Evolutionary conservation across 2,329 filamentous ascomycete species (phyloP), one percentile per base, ranked within the genome.

Genomic region (Elsinoe ampelina): DNA sequence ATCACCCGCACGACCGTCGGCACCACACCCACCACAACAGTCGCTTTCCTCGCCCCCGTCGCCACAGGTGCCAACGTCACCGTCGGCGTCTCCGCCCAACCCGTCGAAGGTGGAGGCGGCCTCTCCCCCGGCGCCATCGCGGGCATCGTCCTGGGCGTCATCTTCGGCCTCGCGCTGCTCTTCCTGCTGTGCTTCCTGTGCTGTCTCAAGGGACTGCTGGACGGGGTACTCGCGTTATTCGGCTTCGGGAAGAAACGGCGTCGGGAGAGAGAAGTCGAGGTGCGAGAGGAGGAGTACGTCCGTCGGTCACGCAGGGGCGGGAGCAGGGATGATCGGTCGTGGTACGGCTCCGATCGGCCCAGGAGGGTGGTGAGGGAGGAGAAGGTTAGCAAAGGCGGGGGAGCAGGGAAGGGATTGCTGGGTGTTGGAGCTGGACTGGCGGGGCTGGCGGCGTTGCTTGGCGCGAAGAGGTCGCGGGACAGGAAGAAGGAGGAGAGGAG

Each of bases 41-140:
- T 73, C 4, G 71, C 77, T 3, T 81, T 80, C 65, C 63, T 71
- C 41, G 73, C 78, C 0, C 75, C 77, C 39, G 78, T 80, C n/a
- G 74, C 78, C 3, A 79, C 79, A 5, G 78, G 76, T 45, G 76
- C 75, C 50, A 64, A 73, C 70, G 64, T 71, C 38, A 73, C 68
- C 13, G 68, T 73, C 34, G 66, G 69, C 20, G 64, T 68, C 12
- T 59, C 66, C 22, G 61, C 61, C 1, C 47, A 59, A 10, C 57
- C 38, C 45, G 15, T 12, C 20, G 19, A n/a, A 17, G 63, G 63
- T 30, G 63, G 62, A 10, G 64, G 68, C 56, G 68, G 70, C 17
- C 77, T 91, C 55, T 87, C 83, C 64, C 80, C 77, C 42, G 87
- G 86, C 54, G 87, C 85, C 59, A 91, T 91, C 64, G 87, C 87